Conservation (phyloP, 78 protist species). For the Dictyostelium firmibasis region DNA sequence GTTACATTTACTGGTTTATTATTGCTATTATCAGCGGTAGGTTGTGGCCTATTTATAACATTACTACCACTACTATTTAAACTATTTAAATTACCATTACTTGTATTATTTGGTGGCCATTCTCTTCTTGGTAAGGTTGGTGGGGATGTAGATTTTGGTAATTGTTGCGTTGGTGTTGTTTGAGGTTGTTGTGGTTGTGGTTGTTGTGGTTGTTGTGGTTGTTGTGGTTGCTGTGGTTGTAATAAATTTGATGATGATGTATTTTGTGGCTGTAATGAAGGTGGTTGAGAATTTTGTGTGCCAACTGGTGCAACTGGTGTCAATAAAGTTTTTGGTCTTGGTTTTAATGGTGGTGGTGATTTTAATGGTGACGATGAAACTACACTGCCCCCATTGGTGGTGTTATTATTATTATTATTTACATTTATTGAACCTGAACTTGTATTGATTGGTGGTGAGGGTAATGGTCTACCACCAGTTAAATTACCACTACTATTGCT, state of each 20-base stretch:
- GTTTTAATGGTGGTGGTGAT: conserved; percentile 54
- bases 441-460: not conserved
- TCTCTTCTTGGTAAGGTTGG: conserved; percentile 37
- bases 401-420: not conserved
- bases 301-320: not conserved
- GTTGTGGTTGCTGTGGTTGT: not conserved
- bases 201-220: not conserved
- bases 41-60: not conserved
- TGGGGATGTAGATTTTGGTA: not conserved
- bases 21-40: not conserved
- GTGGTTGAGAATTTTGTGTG: not conserved
- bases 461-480: conserved; percentile 39
- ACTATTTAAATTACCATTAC: not conserved
- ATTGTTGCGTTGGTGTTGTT: not conserved
- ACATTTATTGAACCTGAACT: not conserved
- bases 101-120: not conserved
- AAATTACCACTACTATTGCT: not conserved
- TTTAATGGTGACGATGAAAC: conserved; percentile 16
- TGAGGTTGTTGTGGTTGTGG: not conserved
- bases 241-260: not conserved
- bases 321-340: conserved; percentile 2
- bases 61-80: not conserved
- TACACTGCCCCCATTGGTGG: not conserved
- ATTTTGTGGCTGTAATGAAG: not conserved
- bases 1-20: not conserved